Percentiles rank a stretch among this genome's conserved stretches.
These are phyloP conservation scores for Aspergillus sclerotialis DNA, from an alignment of 2,329 filamentous ascomycete genomes.

Conservation along the genomic window DNA sequence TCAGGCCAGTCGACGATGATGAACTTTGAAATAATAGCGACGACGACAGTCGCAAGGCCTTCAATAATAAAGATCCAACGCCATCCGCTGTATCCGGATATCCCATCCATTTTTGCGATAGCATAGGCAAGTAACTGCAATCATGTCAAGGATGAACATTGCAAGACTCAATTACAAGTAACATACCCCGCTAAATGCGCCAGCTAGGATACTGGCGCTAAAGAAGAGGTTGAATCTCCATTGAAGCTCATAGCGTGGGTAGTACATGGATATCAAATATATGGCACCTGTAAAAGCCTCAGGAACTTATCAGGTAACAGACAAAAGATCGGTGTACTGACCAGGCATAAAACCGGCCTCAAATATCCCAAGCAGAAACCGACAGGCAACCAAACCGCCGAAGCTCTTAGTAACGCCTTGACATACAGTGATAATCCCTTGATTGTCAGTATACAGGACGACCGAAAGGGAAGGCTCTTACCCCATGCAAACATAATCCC, in stretches of 20 bases:
- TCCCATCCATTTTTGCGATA: conserved; percentile 35
- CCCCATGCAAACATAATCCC: conserved; percentile 38
- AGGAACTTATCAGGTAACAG: background rate
- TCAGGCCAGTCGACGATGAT: conserved; percentile 40
- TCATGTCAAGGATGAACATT: background rate
- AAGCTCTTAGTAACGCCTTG: conserved; percentile 37
- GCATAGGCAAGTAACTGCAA: conserved; percentile 35
- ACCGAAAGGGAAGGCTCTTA: conserved; percentile 9
- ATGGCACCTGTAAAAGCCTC: conserved; percentile 16
- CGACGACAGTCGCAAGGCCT: conserved; percentile 41
- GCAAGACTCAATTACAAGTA: background rate
- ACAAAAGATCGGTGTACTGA: conserved; percentile 4
- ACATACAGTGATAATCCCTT: conserved; percentile 37
- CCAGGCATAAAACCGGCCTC: conserved; percentile 34
- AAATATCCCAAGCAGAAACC: conserved; percentile 30
- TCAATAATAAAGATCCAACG: conserved; percentile 47
- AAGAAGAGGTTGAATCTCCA: conserved; percentile 31
- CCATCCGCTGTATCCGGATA: conserved; percentile 34
- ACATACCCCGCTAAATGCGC: conserved; percentile 33
- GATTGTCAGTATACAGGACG: background rate
- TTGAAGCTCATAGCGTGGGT: conserved; percentile 34
- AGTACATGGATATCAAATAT: conserved; percentile 32
- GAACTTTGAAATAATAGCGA: conserved; percentile 46
- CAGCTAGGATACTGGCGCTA: conserved; percentile 30
- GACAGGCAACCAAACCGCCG: conserved; percentile 29